These are phyloP conservation scores for Phaeomoniella chlamydospora DNA, from an alignment of 2,329 filamentous ascomycete species.

Conservation along the genomic window DNA sequence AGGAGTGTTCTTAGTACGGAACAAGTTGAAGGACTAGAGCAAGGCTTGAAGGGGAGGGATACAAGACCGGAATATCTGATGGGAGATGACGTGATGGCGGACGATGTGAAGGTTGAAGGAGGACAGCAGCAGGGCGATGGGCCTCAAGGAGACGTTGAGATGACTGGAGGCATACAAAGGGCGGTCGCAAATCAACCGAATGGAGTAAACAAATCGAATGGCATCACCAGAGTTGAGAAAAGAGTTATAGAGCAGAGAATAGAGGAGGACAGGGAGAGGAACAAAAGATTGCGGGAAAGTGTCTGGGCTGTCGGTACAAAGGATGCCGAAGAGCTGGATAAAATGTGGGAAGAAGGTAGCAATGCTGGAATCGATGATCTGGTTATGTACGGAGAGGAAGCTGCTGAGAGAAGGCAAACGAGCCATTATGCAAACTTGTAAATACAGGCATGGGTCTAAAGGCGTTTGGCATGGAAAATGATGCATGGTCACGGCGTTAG, in stretches of 20 bases:
- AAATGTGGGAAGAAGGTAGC: constrained; percentile 75
- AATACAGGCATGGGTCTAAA: constrained; percentile 12
- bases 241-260: constrained; percentile 89
- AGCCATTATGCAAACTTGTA: not conserved
- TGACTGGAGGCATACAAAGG: constrained; percentile 12
- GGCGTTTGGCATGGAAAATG: constrained; percentile 13
- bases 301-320: constrained; percentile 75
- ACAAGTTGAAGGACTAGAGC: constrained; percentile 66
- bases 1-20: constrained; percentile 62
- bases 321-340: constrained; percentile 57
- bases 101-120: constrained; percentile 20
- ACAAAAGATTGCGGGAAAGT: constrained; percentile 80
- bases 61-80: constrained; percentile 46
- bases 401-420: constrained; percentile 33
- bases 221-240: constrained; percentile 52
- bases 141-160: constrained; percentile 1
- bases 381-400: constrained; percentile 61
- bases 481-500: not conserved
- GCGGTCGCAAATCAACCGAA: constrained; percentile 11
- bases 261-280: constrained; percentile 88
- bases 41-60: constrained; percentile 67
- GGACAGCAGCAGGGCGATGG: constrained; percentile 13
- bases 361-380: constrained; percentile 81
- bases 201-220: constrained; percentile 14
- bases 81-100: constrained; percentile 7